phyloP scores from a whole-genome alignment of 805 yeast species.

The Saturnispora galanensis region DNA sequence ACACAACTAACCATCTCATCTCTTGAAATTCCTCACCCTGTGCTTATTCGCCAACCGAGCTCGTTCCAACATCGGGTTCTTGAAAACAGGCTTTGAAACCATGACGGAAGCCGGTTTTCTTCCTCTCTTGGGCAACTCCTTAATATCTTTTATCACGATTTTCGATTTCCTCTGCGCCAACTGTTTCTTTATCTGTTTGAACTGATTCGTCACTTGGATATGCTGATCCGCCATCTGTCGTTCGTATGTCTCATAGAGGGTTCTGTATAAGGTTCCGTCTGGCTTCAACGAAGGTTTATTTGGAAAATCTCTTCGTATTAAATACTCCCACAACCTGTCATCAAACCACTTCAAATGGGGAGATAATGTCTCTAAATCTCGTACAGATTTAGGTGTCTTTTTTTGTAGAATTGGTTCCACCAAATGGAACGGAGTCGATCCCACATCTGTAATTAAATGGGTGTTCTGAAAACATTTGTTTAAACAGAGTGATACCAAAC shows the following conservation, averaged over 20 bases:
- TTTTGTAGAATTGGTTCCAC: slow-evolving; percentile 36
- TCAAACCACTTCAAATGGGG: slow-evolving; percentile 33
- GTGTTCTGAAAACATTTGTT: slow-evolving; percentile 24
- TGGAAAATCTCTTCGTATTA: slow-evolving; percentile 39
- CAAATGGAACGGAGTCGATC: slow-evolving; percentile 33
- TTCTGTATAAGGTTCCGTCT: slow-evolving; percentile 26
- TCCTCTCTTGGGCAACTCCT: no score
- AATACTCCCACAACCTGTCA: slow-evolving; percentile 37
- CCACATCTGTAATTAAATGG: slow-evolving; percentile 26
- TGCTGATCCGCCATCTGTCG: slow-evolving; percentile 35
- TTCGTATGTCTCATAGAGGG: slow-evolving; percentile 31
- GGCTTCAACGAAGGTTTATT: slow-evolving; percentile 28
- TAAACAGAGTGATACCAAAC: background rate
- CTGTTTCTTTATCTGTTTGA: slow-evolving; percentile 33
- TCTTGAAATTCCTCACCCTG: slow-evolving; percentile 9
- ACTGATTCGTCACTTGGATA: slow-evolving; percentile 34
- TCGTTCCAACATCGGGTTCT: slow-evolving; percentile 23
- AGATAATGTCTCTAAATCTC: slow-evolving; percentile 31
- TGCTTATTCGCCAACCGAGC: slow-evolving; percentile 23
- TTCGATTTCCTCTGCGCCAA: slow-evolving; percentile 32
- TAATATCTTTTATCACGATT: slow-evolving; percentile 15
- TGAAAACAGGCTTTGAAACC: slow-evolving; percentile 12
- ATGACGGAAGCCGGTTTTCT: background rate
- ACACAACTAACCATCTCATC: background rate
- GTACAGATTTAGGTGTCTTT: slow-evolving; percentile 36